Conservation (phyloP, 495 filamentous ascomycete species). For the Neurospora terricola region DNA sequence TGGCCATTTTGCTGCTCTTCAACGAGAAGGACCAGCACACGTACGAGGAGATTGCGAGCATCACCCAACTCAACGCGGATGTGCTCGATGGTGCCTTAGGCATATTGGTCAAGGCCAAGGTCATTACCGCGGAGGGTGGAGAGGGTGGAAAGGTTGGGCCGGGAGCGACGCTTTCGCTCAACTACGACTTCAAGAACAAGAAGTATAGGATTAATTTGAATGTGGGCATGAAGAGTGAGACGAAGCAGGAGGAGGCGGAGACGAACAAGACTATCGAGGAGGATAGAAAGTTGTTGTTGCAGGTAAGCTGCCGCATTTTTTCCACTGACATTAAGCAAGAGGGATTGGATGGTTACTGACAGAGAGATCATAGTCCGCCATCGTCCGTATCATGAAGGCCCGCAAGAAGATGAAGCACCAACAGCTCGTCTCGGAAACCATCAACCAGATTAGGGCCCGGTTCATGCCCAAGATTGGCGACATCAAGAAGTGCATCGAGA, state of each 20-base stretch:
- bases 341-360: neutral
- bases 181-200: slow-evolving; percentile 94
- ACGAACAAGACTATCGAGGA: slow-evolving; percentile 99
- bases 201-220: slow-evolving; percentile 96
- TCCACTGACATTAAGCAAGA: neutral
- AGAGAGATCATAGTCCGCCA: slow-evolving; percentile 60
- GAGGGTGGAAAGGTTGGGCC: slow-evolving; percentile 66
- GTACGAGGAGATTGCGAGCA: slow-evolving; percentile 77
- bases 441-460: slow-evolving; percentile 85
- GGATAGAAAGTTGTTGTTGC: slow-evolving; percentile 89
- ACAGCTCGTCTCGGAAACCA: slow-evolving; percentile 85
- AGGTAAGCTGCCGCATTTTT: slow-evolving; percentile 47
- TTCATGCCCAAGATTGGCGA: slow-evolving; percentile 89
- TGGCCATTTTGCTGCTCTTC: slow-evolving; percentile 93
- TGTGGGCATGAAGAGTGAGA: slow-evolving; percentile 84
- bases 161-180: slow-evolving; percentile 67
- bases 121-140: slow-evolving; percentile 51
- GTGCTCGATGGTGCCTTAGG: slow-evolving; percentile 73
- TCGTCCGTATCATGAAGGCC: slow-evolving; percentile 99
- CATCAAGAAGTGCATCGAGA: slow-evolving; percentile 99
- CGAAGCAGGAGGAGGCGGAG: slow-evolving; percentile 89
- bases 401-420: slow-evolving; percentile 97
- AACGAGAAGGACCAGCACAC: slow-evolving; percentile 79
- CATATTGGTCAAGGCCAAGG: slow-evolving; percentile 84
- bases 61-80: slow-evolving; percentile 68